Conservation (phyloP, 2,329 filamentous ascomycete genomes). For the Magnaporthales sp. region DNA sequence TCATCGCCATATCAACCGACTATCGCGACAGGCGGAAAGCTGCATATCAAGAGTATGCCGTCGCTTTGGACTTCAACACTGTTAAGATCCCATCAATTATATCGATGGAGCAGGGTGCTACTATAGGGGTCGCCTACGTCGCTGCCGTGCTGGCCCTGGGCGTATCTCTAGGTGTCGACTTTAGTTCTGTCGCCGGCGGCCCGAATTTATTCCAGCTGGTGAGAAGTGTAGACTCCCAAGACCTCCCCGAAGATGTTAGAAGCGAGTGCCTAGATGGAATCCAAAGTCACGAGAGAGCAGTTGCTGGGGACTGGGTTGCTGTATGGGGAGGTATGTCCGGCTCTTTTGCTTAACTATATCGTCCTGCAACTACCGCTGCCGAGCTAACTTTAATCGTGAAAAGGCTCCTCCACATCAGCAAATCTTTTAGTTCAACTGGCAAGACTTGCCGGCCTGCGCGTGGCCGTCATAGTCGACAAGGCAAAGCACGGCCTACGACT, state of each 20-base stretch:
- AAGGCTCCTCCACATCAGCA: constrained; percentile 17
- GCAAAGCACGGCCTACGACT: background rate
- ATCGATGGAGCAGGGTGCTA: constrained; percentile 46
- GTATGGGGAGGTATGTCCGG: constrained; percentile 64
- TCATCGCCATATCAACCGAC: constrained; percentile 63
- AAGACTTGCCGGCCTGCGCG: background rate
- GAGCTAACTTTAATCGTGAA: too few species aligned
- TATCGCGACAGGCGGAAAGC: constrained; percentile 66
- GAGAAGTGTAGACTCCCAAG: background rate
- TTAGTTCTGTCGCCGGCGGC: constrained; percentile 39
- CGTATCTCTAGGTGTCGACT: constrained; percentile 62
- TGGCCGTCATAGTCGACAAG: background rate
- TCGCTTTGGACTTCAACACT: constrained; percentile 56
- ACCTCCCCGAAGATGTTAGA: background rate
- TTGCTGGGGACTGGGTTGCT: constrained; percentile 58
- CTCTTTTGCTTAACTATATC: too few species aligned
- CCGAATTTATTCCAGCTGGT: constrained; percentile 38
- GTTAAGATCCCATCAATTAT: constrained; percentile 28
- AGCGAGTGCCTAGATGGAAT: constrained; percentile 35
- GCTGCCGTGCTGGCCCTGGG: constrained; percentile 59
- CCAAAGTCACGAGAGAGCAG: constrained; percentile 39
- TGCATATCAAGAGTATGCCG: constrained; percentile 61
- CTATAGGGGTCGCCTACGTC: constrained; percentile 63
- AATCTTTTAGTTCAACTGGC: background rate
- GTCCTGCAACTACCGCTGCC: too few species aligned